phyloP scores from a whole-genome alignment of 768 basidiomycete species.

The Lentinula detonsa region DNA sequence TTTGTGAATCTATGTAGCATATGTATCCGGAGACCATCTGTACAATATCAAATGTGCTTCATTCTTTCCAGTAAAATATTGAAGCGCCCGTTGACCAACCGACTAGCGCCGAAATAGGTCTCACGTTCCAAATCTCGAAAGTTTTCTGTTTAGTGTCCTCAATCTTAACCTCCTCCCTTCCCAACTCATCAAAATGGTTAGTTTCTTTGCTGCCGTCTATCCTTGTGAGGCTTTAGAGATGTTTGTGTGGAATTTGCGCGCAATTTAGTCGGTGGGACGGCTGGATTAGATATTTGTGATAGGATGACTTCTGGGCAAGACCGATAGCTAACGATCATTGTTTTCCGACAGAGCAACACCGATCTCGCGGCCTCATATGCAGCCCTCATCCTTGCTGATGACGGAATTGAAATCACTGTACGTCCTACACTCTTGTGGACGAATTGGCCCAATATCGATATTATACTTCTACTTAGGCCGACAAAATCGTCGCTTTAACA shows the following conservation, averaged over 20 bases:
- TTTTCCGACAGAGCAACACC: constrained; percentile 31
- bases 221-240: neutral
- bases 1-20: neutral
- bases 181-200: neutral
- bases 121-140: neutral
- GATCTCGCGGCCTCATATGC: constrained; percentile 96
- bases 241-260: neutral
- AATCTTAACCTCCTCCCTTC: neutral
- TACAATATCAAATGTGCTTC: neutral
- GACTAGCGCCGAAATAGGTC: neutral
- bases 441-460: neutral
- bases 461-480: constrained; percentile 47
- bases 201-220: neutral
- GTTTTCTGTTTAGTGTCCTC: neutral
- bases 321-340: neutral
- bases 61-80: neutral
- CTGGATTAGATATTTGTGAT: neutral
- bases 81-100: neutral
- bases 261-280: neutral
- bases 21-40: neutral
- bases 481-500: constrained; percentile 88
- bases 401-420: constrained; percentile 95
- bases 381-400: constrained; percentile 97
- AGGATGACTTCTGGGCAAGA: neutral
- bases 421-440: constrained; percentile 26